phyloP scores from a whole-genome alignment of 2,329 filamentous ascomycete species.

The Blastomyces percursus region DNA sequence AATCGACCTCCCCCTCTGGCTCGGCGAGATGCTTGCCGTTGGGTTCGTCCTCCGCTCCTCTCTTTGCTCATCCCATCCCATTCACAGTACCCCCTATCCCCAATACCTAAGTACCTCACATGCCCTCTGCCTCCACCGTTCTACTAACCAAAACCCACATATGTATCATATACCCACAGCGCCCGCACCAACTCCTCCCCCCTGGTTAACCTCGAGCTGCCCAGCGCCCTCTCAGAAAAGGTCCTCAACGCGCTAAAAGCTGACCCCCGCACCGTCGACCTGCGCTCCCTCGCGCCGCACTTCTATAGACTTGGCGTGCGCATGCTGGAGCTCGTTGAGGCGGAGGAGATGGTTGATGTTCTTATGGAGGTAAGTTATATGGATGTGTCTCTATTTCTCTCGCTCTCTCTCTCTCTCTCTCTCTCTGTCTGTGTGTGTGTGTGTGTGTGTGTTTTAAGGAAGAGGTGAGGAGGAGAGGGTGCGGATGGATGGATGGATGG shows the following conservation, averaged over 20 bases:
- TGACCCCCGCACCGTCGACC: slow-evolving; percentile 71
- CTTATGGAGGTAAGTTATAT: slow-evolving; percentile 41
- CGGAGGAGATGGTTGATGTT: slow-evolving; percentile 67
- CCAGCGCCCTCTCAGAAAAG: slow-evolving; percentile 61
- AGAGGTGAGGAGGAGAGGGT: too few relatives aligned
- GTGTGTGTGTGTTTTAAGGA: neutral
- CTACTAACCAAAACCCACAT: neutral
- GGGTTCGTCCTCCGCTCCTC: slow-evolving; percentile 7
- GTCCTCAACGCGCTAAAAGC: slow-evolving; percentile 86
- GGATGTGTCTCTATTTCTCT: too few relatives aligned
- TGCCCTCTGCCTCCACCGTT: neutral
- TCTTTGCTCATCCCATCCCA: neutral
- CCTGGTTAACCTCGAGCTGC: slow-evolving; percentile 71
- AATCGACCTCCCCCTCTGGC: slow-evolving; percentile 80
- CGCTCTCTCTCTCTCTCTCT: too few relatives aligned
- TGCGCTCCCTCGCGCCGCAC: slow-evolving; percentile 72
- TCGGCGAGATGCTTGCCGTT: slow-evolving; percentile 84
- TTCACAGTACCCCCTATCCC: neutral
- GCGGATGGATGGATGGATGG: too few relatives aligned
- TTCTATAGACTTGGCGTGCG: slow-evolving; percentile 79
- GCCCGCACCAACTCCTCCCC: slow-evolving; percentile 40
- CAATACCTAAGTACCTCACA: neutral
- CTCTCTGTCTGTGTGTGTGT: neutral
- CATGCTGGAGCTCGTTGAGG: slow-evolving; percentile 84
- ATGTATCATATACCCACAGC: slow-evolving; percentile 14